A percentile compares a stretch with the other conserved stretches of the same genome.
Evolutionary conservation across 306 rosid genomes (phyloP).

Genomic region (Glycine tomentella): DNA sequence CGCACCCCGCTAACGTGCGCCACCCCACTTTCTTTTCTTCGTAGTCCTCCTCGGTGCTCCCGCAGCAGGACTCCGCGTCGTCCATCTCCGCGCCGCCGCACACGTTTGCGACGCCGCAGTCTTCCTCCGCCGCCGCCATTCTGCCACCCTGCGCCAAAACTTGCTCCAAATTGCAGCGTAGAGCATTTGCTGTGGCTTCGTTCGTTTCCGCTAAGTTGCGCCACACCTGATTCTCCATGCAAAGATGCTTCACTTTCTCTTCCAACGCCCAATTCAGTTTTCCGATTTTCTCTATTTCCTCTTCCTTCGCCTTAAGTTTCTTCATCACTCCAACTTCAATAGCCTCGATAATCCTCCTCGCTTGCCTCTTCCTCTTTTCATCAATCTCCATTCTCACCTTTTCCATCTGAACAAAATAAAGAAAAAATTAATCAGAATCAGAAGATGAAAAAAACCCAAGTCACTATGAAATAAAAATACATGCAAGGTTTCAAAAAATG

Average conservation of each 20-base stretch:
- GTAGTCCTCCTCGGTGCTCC: slow-evolving; percentile 48
- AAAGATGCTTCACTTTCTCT: slow-evolving; percentile 66
- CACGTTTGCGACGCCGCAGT: neutral
- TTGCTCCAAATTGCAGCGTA: slow-evolving; percentile 71
- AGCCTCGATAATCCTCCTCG: slow-evolving; percentile 62
- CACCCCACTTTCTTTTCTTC: slow-evolving; percentile 4
- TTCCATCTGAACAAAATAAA: slow-evolving; percentile 61
- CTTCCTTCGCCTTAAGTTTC: slow-evolving; percentile 70
- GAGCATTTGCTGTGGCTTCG: slow-evolving; percentile 85
- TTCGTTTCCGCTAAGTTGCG: slow-evolving; percentile 83
- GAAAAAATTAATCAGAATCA: neutral
- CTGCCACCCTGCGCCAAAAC: slow-evolving; percentile 55
- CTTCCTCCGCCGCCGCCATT: neutral
- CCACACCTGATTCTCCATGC: slow-evolving; percentile 86
- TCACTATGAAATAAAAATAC: too few relatives aligned
- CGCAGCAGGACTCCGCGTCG: slow-evolving; percentile 76
- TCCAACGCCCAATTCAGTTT: slow-evolving; percentile 83
- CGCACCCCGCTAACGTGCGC: slow-evolving; percentile 44
- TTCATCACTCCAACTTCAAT: slow-evolving; percentile 67
- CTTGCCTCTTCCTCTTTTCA: slow-evolving; percentile 74
- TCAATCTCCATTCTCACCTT: slow-evolving; percentile 78
- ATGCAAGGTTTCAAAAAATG: too few relatives aligned
- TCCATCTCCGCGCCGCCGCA: slow-evolving; percentile 34
- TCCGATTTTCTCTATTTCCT: slow-evolving; percentile 77
- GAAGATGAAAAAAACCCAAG: too few relatives aligned